Evolutionary conservation across 306 rosid genomes (phyloP).

Genomic region (Rosa lucieae): DNA sequence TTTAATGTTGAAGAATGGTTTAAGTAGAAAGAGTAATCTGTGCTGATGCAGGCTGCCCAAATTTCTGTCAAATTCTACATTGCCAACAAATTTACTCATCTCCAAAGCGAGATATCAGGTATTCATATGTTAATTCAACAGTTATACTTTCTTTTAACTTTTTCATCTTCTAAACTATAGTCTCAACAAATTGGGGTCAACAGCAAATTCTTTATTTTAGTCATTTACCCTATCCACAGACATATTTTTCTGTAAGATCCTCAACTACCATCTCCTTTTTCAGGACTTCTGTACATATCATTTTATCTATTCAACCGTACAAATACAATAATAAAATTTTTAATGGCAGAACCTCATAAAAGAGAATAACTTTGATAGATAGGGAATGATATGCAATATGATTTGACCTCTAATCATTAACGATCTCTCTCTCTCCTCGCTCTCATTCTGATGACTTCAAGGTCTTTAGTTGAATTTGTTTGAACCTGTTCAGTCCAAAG

Average conservation of each 20-base stretch:
- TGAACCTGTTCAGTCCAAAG: background rate
- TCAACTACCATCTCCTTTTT: background rate
- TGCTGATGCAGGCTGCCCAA: constrained; percentile 57
- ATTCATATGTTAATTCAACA: constrained; percentile 14
- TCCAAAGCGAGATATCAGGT: constrained; percentile 68
- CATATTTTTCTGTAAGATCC: constrained; percentile 5
- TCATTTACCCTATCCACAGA: background rate
- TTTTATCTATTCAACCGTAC: background rate
- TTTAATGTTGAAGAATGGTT: constrained; percentile 12
- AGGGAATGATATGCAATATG: background rate
- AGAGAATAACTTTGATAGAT: background rate
- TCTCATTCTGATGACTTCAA: background rate
- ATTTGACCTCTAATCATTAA: background rate
- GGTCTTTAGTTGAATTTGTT: constrained; percentile 23
- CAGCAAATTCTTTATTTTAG: background rate
- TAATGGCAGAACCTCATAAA: background rate
- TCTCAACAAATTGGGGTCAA: background rate
- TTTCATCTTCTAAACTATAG: background rate
- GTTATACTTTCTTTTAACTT: background rate
- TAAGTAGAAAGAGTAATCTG: constrained; percentile 18
- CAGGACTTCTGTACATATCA: background rate
- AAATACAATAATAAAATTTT: background rate
- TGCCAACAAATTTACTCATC: constrained; percentile 61
- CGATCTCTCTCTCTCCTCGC: background rate
- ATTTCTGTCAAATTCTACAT: constrained; percentile 44